Base-by-base conservation (phyloP, 1,284 basidiomycete species). In the Cutaneotrichosporon sp. region DNA sequence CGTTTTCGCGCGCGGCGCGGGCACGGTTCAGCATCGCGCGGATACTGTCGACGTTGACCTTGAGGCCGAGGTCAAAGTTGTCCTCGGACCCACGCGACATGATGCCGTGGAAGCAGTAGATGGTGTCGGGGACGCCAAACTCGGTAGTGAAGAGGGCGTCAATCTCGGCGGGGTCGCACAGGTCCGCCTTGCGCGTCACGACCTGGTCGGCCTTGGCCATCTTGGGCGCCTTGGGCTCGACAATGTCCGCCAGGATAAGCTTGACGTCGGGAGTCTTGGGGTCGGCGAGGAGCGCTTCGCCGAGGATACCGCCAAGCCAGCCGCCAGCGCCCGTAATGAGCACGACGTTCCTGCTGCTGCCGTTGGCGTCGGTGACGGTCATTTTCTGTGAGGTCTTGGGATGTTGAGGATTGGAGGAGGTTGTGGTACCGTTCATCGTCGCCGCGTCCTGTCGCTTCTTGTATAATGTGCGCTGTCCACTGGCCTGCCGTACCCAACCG, bases 71-170 rank as follows among this genome's bases (percentile, higher is more conserved):
- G 52, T 84, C 82, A 65, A 84, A 84, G 63, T 83, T 78, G 62
- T 82, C 82, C 65, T 84, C 82, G 8, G 79, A 78, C 4, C 82
- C 82, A 41, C 82, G 77, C 21, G 78, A 80, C 83, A 84, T 83
- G 65, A 83, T 81, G 9, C 82, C 82, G 61, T 84, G 82, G 52
- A 83, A 74, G 61, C 80, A 82, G 67, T 83, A 84, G 34, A 73
- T 61, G 14, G 68, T 66, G 52, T 69, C 68, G 4, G 71, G 71
- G 0, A 59, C 55, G 17, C 71, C 70, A 48, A 67, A 66, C 46
- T 63, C 63, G 35, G 72, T 74, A 20, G 51, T 61, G 62, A 68
- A 74, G 23, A 83, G 69, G 0, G 63, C 63, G 21, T 80, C 74
- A 41, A 79, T 72, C 51, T 78, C 75, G 7, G 64, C 64, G 30